These are phyloP conservation scores for Fraxinus nigra DNA, from an alignment of 305 asterid genomes.

Conservation along the genomic window DNA sequence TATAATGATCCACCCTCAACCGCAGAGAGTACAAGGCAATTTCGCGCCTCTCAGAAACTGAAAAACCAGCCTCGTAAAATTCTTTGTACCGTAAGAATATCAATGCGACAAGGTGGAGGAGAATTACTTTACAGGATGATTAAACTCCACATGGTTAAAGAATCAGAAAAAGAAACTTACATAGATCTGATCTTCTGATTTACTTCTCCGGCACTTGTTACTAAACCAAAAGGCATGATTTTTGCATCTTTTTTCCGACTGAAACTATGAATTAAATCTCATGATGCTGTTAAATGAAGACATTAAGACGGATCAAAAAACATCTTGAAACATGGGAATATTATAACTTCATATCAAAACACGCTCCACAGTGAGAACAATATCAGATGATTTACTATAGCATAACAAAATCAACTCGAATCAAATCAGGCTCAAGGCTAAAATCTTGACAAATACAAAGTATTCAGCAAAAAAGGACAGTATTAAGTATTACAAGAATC, in stretches of 20 bases:
- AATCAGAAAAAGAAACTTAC: conserved; percentile 35
- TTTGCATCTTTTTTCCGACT: background rate
- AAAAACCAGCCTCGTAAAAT: background rate
- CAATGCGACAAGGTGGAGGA: background rate
- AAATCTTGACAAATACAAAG: background rate
- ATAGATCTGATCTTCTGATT: conserved; percentile 73
- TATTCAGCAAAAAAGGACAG: conserved; percentile 11
- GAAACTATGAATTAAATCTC: conserved; percentile 10
- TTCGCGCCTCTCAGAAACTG: background rate
- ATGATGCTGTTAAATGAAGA: conserved; percentile 16
- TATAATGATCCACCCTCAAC: background rate
- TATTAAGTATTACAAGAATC: conserved; percentile 28
- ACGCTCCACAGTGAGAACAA: background rate
- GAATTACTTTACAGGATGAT: background rate
- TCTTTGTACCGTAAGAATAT: background rate
- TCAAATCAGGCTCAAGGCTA: background rate
- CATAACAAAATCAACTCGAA: background rate
- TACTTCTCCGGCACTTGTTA: conserved; percentile 61
- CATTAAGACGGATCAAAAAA: background rate
- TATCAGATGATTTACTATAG: background rate
- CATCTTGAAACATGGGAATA: background rate
- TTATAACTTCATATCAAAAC: background rate
- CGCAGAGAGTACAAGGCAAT: background rate
- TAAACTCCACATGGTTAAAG: background rate
- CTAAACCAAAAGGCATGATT: conserved; percentile 45